These are phyloP conservation scores for Clarkia xantiana DNA, from an alignment of 345 rosid species.

Conservation along the genomic window DNA sequence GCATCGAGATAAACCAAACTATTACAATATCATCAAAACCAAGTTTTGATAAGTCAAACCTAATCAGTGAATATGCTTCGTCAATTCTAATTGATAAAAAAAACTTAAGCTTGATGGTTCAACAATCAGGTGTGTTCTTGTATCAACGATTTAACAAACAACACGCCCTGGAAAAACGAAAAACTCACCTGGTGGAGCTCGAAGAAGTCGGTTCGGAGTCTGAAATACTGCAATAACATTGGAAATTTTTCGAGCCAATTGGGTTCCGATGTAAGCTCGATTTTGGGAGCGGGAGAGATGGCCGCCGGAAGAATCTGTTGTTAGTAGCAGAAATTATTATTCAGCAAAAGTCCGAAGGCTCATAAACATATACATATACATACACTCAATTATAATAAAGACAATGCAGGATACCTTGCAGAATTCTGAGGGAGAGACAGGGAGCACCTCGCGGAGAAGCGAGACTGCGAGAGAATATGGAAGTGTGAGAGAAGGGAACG, in stretches of 20 bases:
- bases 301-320: slow-evolving; percentile 7
- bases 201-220: slow-evolving; percentile 18
- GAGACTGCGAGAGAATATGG: slow-evolving; percentile 26
- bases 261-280: background rate
- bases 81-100: too few species aligned
- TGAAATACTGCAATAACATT: slow-evolving; percentile 34
- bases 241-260: slow-evolving; percentile 13
- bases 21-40: background rate
- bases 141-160: background rate
- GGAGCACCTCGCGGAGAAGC: slow-evolving; percentile 32
- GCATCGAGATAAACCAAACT: background rate
- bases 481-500: slow-evolving; percentile 32
- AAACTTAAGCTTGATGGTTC: too few species aligned
- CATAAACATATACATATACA: background rate
- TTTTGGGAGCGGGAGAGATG: background rate
- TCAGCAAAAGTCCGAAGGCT: slow-evolving; percentile 1
- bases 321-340: slow-evolving; percentile 18
- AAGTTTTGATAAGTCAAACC: background rate
- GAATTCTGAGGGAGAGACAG: background rate
- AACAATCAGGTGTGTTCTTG: background rate
- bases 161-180: background rate
- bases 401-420: background rate
- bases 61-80: too few species aligned
- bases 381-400: background rate
- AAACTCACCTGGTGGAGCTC: slow-evolving; percentile 19